These are phyloP conservation scores for Didymella keratinophila DNA, from an alignment of 2,329 filamentous ascomycete genomes.

Conservation along the genomic window DNA sequence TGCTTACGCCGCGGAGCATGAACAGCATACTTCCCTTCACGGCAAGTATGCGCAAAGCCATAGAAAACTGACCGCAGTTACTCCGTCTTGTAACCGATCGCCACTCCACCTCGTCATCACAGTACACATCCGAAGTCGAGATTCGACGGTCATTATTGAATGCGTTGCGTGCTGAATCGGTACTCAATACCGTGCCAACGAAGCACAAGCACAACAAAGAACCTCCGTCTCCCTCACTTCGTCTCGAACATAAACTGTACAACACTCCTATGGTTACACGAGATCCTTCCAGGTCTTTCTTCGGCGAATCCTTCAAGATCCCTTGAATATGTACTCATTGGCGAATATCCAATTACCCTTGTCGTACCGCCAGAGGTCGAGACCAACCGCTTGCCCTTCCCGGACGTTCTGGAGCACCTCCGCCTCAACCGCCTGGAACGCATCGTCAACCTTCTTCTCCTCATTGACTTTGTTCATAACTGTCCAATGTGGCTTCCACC, in stretches of 20 bases:
- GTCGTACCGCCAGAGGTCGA: slow-evolving; percentile 55
- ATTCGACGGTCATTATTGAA: not conserved
- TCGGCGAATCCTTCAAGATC: slow-evolving; percentile 8
- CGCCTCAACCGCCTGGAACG: slow-evolving; percentile 47
- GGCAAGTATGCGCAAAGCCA: slow-evolving; percentile 21
- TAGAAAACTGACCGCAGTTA: slow-evolving; percentile 24
- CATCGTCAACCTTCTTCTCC: slow-evolving; percentile 47
- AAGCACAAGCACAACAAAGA: not conserved
- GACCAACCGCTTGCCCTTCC: slow-evolving; percentile 48
- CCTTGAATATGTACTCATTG: slow-evolving; percentile 48
- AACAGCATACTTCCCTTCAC: slow-evolving; percentile 18
- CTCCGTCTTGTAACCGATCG: slow-evolving; percentile 15
- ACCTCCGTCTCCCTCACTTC: not conserved
- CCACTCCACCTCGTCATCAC: slow-evolving; percentile 12
- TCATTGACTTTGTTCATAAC: slow-evolving; percentile 58
- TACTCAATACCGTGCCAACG: not conserved
- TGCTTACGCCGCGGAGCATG: slow-evolving; percentile 5
- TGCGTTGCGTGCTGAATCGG: not conserved
- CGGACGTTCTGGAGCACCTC: slow-evolving; percentile 43
- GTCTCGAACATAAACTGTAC: slow-evolving; percentile 3
- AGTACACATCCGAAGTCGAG: not conserved
- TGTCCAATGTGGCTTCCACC: slow-evolving; percentile 54
- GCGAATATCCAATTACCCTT: slow-evolving; percentile 52
- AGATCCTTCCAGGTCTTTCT: slow-evolving; percentile 15
- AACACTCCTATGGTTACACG: slow-evolving; percentile 4